These are phyloP conservation scores for Cyclospora cayetanensis DNA, from an alignment of 169 alveolate genomes.

Conservation along the genomic window DNA sequence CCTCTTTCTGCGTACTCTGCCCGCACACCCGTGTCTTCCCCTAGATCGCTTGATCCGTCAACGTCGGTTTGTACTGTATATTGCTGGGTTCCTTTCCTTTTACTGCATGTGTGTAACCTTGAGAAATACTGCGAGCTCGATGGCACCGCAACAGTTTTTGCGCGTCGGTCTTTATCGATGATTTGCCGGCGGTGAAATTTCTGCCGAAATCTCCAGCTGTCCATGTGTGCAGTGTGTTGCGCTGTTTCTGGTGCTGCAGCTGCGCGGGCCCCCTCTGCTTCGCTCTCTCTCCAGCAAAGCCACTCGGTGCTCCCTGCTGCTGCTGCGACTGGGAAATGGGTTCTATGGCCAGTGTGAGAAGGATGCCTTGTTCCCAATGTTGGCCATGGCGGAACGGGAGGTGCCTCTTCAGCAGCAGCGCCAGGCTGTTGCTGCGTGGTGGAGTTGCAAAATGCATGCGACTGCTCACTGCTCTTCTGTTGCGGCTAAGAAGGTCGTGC, in stretches of 20 bases:
- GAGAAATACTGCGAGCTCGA: too few relatives aligned
- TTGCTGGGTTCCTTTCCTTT: background rate
- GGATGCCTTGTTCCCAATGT: background rate
- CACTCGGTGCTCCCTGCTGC: background rate
- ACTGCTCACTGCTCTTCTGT: background rate
- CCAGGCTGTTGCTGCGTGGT: background rate
- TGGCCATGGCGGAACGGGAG: background rate
- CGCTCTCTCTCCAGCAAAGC: background rate
- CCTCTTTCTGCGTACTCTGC: too few relatives aligned
- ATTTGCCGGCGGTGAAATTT: too few relatives aligned
- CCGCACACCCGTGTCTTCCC: too few relatives aligned
- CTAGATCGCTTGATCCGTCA: too few relatives aligned
- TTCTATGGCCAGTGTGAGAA: background rate
- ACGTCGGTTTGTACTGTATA: too few relatives aligned
- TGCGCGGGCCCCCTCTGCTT: background rate
- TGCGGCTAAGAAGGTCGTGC: background rate
- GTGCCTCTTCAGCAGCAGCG: background rate
- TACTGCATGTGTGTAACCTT: background rate
- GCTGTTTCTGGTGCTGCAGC: background rate
- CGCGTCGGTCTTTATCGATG: too few relatives aligned
- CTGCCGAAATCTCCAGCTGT: too few relatives aligned
- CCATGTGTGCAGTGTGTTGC: too few relatives aligned
- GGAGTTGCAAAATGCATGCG: background rate
- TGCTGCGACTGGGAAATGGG: background rate
- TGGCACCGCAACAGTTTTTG: too few relatives aligned